Evolutionary conservation across 2,329 filamentous ascomycete species (phyloP).

Genomic region (Aspergillus proliferans): DNA sequence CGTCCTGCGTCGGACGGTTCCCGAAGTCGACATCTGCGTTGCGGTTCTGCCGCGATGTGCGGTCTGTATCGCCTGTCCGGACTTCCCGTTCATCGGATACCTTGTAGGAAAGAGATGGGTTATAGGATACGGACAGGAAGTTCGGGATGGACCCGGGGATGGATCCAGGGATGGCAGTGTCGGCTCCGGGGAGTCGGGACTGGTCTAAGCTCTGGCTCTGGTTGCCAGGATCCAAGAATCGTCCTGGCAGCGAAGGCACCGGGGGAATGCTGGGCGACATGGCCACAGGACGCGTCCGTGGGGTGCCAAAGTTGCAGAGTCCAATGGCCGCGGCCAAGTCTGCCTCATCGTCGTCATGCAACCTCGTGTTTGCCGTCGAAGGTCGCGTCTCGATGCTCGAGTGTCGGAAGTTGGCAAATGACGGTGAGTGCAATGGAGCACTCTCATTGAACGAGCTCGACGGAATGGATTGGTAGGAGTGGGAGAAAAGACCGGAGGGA

Average conservation of each 20-base stretch:
- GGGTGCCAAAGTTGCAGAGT: slow-evolving; percentile 80
- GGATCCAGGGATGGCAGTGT: slow-evolving; percentile 29
- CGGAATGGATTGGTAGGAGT: slow-evolving; percentile 71
- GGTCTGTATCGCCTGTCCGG: slow-evolving; percentile 60
- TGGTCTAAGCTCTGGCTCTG: slow-evolving; percentile 48
- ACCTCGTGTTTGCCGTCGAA: slow-evolving; percentile 69
- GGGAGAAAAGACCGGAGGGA: slow-evolving; percentile 52
- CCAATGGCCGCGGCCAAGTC: slow-evolving; percentile 87
- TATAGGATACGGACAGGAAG: slow-evolving; percentile 38
- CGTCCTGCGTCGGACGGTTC: slow-evolving; percentile 53
- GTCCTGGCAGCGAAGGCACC: slow-evolving; percentile 77
- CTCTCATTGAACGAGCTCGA: slow-evolving; percentile 53
- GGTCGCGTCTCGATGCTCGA: slow-evolving; percentile 71
- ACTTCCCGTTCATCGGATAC: slow-evolving; percentile 54
- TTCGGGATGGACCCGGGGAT: slow-evolving; percentile 21
- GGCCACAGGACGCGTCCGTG: slow-evolving; percentile 57
- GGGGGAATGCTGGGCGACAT: slow-evolving; percentile 72
- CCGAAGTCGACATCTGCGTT: slow-evolving; percentile 32
- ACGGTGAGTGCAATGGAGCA: slow-evolving; percentile 43
- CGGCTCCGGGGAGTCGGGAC: slow-evolving; percentile 29
- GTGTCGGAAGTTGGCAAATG: slow-evolving; percentile 58
- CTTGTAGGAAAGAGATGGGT: slow-evolving; percentile 43
- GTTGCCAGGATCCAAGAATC: slow-evolving; percentile 64
- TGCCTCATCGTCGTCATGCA: slow-evolving; percentile 72
- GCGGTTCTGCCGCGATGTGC: slow-evolving; percentile 27